These are phyloP conservation scores for Raddia distichophylla DNA, from an alignment of 176 grass and related monocot species.

Conservation along the genomic window DNA sequence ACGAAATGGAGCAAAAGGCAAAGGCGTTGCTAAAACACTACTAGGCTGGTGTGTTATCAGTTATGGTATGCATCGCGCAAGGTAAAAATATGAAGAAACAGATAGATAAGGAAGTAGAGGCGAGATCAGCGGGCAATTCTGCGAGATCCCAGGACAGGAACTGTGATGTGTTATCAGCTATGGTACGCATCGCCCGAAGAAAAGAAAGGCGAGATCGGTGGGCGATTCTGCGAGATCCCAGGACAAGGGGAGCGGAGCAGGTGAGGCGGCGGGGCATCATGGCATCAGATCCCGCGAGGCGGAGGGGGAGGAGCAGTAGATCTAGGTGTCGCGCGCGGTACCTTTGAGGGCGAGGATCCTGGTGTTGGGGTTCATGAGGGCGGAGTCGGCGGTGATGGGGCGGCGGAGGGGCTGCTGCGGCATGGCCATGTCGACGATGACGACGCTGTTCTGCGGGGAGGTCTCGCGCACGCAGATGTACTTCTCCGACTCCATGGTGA, in stretches of 20 bases:
- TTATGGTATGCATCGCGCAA: neutral
- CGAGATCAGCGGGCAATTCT: neutral
- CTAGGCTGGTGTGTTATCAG: neutral
- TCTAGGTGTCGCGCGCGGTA: conserved; percentile 27
- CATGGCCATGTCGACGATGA: conserved; percentile 98
- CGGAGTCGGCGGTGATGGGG: conserved; percentile 96
- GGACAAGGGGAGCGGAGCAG: neutral
- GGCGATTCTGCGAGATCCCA: neutral
- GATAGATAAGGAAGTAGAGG: conserved; percentile 2
- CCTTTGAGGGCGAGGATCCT: conserved; percentile 99
- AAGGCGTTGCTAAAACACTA: neutral
- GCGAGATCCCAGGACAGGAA: neutral
- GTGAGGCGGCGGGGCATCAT: neutral
- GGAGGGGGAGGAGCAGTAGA: conserved; percentile 21
- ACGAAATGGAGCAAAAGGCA: neutral
- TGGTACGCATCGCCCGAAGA: neutral
- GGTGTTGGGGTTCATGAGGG: conserved; percentile 95
- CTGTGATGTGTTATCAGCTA: neutral
- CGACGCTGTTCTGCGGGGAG: conserved; percentile 95
- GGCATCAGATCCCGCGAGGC: neutral
- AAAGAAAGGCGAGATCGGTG: neutral
- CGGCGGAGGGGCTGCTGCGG: conserved; percentile 90
- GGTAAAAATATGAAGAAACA: neutral
- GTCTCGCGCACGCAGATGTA: conserved; percentile 99
- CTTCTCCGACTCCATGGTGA: conserved; percentile 98